Evolutionary conservation across 2,329 filamentous ascomycete species (phyloP), one percentile per base, ranked within the genome.

Genomic region (Colletotrichum cordylinicola): DNA sequence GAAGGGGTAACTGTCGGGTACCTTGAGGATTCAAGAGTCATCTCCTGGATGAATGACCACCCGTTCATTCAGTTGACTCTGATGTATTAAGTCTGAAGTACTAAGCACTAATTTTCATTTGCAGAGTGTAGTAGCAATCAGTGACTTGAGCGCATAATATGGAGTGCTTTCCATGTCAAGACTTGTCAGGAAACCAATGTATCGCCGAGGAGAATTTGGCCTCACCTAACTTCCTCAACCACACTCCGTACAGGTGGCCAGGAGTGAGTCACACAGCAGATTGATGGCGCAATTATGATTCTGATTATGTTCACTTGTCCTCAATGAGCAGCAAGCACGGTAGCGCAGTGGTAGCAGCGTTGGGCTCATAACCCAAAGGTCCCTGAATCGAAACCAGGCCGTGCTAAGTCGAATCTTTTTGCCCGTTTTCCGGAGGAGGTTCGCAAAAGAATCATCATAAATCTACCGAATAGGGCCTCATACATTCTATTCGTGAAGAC

Each of bases 81-180:
- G 43, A 2, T 48, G 5, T 48, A 1, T 4, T 2, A 21, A 48
- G 43, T n/a, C 0, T 7, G 1, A 1, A 12, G 12, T 12, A 10
- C 43, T 48, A 0, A 21, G n/a, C 6, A 48, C 7, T 43, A 48
- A 10, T 1, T 1, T 2, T n/a, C 10, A 0, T 48, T 48, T 48
- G 1, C 43, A 48, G 18, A 21, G 43, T 0, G 43, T 12, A 48
- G 43, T 21, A 12, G 0, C 10, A 48, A 13, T n/a, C 1, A 48
- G 43, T 48, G 0, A 21, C 18, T 48, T 6, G 2, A 21, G 21
- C 43, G 0, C 10, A 48, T 4, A n/a, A n/a, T n/a, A 21, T 4
- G 10, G 43, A 48, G n/a, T 4, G 12, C 43, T 48, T 21, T 6
- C n/a, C 0, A 21, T 12, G n/a, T 4, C n/a, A 48, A 48, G 18